Percentiles rank a stretch among this genome's conserved stretches.
phyloP scores from a whole-genome alignment of 176 grass and related monocot genomes.

The Lolium rigidum region DNA sequence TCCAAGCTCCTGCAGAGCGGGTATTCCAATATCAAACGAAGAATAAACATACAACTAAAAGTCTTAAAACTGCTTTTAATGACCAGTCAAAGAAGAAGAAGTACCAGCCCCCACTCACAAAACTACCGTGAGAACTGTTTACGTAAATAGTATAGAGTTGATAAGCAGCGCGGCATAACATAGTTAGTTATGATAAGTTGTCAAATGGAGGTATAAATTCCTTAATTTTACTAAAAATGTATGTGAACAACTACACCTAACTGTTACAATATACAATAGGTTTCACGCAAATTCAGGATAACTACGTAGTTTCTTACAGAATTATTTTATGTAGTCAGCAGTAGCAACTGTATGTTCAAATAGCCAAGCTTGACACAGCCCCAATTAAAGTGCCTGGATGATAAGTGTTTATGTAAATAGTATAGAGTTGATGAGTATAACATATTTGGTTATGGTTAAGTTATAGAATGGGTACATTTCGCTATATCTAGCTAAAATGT shows the following conservation, averaged over 20 bases:
- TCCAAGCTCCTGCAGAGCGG: constrained; percentile 75
- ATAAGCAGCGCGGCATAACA: constrained; percentile 18
- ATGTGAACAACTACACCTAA: neutral
- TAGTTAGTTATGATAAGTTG: constrained; percentile 8
- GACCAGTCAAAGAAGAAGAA: constrained; percentile 8
- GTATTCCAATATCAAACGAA: constrained; percentile 36
- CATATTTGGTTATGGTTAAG: no score
- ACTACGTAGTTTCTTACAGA: neutral
- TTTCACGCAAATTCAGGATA: neutral
- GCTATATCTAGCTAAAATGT: no score
- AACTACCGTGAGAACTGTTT: neutral
- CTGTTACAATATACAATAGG: neutral
- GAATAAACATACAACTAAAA: constrained; percentile 22
- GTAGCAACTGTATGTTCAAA: constrained; percentile 65
- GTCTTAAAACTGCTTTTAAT: neutral
- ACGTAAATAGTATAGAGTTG: constrained; percentile 14
- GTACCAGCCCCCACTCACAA: neutral
- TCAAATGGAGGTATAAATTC: constrained; percentile 8
- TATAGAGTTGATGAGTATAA: no score
- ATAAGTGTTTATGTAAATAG: no score
- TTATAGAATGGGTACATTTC: no score
- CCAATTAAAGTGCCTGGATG: constrained; percentile 79
- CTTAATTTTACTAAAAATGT: constrained; percentile 3
- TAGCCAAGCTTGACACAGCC: constrained; percentile 83
- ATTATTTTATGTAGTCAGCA: neutral